Evolutionary conservation across 148 eudicot species (phyloP).

Genomic region (Rhododendron molle): DNA sequence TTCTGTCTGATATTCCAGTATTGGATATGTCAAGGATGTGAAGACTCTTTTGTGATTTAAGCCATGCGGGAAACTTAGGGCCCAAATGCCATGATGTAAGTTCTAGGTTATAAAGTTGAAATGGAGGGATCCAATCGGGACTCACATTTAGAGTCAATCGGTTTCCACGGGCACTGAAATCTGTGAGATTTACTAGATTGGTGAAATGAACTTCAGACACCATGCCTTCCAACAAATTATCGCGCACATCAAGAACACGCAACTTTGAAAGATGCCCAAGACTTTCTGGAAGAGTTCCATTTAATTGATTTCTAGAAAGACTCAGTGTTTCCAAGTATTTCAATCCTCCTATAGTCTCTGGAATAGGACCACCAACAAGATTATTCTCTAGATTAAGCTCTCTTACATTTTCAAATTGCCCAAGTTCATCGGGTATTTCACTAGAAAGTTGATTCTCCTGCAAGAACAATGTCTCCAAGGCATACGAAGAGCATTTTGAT

Average conservation of each 20-base stretch:
- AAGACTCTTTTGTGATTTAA: not conserved
- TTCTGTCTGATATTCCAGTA: not conserved
- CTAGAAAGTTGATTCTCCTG: not conserved
- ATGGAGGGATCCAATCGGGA: constrained; percentile 20
- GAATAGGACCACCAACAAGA: not conserved
- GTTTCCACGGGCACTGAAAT: not conserved
- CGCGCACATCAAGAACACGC: not conserved
- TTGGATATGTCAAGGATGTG: not conserved
- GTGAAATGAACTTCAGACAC: constrained; percentile 13
- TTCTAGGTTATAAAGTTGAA: not conserved
- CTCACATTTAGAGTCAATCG: constrained; percentile 6
- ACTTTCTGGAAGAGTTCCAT: constrained; percentile 10
- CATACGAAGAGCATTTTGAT: not conserved
- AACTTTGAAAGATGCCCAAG: constrained; percentile 7
- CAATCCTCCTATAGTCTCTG: not conserved
- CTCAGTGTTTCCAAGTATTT: not conserved
- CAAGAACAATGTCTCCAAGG: not conserved
- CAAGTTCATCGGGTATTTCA: not conserved
- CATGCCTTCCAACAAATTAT: constrained; percentile 17
- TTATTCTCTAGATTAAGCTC: not conserved
- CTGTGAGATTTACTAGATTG: not conserved
- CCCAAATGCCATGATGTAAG: not conserved
- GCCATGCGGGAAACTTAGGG: not conserved
- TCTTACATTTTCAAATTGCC: not conserved
- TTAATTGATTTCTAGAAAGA: not conserved